Evolutionary conservation across 495 filamentous ascomycete species (phyloP).

Genomic region (Aspergillus incahuasiensis): DNA sequence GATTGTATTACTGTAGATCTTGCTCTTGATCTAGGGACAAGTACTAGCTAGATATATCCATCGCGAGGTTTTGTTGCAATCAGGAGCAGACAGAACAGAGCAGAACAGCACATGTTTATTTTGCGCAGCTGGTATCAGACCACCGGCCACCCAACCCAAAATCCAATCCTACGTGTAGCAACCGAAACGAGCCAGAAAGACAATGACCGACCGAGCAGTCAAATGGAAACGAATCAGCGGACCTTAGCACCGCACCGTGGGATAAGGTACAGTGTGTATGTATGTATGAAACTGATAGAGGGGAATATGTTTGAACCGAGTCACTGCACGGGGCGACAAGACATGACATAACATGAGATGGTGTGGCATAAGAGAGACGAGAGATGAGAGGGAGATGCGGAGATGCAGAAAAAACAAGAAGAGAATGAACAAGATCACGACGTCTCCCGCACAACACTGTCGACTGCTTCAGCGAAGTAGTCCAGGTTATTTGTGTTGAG

Average conservation of each 20-base stretch:
- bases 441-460: constrained; percentile 73
- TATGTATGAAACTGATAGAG: not conserved
- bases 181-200: not conserved
- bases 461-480: constrained; percentile 84
- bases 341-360: not conserved
- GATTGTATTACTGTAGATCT: too few relatives aligned
- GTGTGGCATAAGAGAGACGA: constrained; percentile 1
- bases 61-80: not conserved
- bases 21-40: too few relatives aligned
- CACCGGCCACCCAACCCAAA: not conserved
- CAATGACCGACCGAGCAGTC: too few relatives aligned
- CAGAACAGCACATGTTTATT: not conserved
- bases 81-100: not conserved
- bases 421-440: too few relatives aligned
- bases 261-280: too few relatives aligned
- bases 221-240: too few relatives aligned
- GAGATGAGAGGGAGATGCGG: constrained; percentile 1
- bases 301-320: not conserved
- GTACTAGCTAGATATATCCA: not conserved
- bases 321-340: too few relatives aligned
- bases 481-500: constrained; percentile 88
- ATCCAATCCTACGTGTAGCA: not conserved
- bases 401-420: constrained; percentile 10
- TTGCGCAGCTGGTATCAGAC: not conserved
- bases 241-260: too few relatives aligned